phyloP scores from a whole-genome alignment of 2,329 filamentous ascomycete genomes.

The Didymella exigua region DNA sequence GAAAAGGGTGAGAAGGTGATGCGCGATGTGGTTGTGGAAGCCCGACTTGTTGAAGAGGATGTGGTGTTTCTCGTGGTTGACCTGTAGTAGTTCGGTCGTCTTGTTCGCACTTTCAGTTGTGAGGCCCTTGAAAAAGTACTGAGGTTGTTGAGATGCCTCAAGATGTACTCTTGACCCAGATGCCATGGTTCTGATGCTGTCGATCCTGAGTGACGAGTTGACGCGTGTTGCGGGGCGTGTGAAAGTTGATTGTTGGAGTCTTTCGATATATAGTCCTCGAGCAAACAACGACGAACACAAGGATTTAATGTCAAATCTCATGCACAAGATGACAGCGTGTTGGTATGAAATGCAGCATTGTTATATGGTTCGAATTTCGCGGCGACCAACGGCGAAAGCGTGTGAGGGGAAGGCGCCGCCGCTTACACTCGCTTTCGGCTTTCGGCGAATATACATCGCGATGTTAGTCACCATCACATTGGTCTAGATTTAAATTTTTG shows the following conservation, averaged over 20 bases:
- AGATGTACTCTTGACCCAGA: constrained; percentile 49
- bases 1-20: constrained; percentile 77
- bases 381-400: constrained; percentile 4
- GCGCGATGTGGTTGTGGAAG: constrained; percentile 83
- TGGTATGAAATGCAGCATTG: background rate
- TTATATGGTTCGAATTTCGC: background rate
- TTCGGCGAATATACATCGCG: constrained; percentile 5
- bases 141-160: constrained; percentile 50
- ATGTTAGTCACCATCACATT: background rate
- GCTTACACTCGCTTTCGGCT: constrained; percentile 5
- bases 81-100: constrained; percentile 72
- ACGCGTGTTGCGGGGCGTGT: background rate
- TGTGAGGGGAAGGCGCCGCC: constrained; percentile 7
- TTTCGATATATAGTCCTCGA: background rate
- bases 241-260: background rate
- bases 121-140: constrained; percentile 54
- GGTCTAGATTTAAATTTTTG: background rate
- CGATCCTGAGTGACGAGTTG: background rate
- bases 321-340: background rate
- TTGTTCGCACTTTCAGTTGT: constrained; percentile 65
- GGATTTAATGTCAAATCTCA: background rate
- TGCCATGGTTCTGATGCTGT: constrained; percentile 34
- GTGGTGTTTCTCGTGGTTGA: constrained; percentile 76
- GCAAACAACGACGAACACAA: background rate
- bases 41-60: constrained; percentile 78